Base-by-base conservation (phyloP, 1,284 basidiomycete genomes). In the Marasmius sp. region DNA sequence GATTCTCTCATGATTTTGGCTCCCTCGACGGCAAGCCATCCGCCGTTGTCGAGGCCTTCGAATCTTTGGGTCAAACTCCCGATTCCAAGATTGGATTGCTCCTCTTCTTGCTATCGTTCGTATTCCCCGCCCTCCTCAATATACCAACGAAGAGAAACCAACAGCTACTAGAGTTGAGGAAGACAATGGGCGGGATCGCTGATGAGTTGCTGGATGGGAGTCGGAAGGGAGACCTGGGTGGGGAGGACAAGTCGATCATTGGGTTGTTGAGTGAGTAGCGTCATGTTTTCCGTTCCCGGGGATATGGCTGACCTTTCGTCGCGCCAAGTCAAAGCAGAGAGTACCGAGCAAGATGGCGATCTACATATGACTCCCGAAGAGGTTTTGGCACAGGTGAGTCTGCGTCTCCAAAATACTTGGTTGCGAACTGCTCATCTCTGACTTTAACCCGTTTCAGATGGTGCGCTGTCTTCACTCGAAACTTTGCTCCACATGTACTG, bases 291-390 rank as follows among this genome's bases (percentile, higher is more conserved):
- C 49, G 43, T 20, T 55, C 14, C 18, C 22, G n/a, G 6, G 50
- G 54, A 57, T 7, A 39, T n/a, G 38, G 16, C 7, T 48, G 38
- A 20, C 43, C 53, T n/a, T 38, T 58, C 53, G 37, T 54, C n/a
- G 41, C 36, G 12, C 41, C 61, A 47, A 86, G 85, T 87, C 49
- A 85, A 83, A 65, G 83, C 84, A 0, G 83, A 86, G 68, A 72
- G 68, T 57, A 67, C 72, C n/a, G 45, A 11, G 6, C 16, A 11
- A 1, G 74, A 74, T 33, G 71, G 76, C 0, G 74, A 73, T 20
- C 69, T 84, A 54, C 76, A 75, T 48, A 79, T 93, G 79, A 81
- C 84, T 2, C 79, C 85, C 56, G 85, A 86, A 20, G 92, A 94
- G 69, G 84, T 93, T 18, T 66, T 87, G 48, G 85, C 88, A 0